Evolutionary conservation across 768 basidiomycete genomes (phyloP), one percentile per base, ranked within the genome.

Genomic region (Coprinopsis marcescibilis): DNA sequence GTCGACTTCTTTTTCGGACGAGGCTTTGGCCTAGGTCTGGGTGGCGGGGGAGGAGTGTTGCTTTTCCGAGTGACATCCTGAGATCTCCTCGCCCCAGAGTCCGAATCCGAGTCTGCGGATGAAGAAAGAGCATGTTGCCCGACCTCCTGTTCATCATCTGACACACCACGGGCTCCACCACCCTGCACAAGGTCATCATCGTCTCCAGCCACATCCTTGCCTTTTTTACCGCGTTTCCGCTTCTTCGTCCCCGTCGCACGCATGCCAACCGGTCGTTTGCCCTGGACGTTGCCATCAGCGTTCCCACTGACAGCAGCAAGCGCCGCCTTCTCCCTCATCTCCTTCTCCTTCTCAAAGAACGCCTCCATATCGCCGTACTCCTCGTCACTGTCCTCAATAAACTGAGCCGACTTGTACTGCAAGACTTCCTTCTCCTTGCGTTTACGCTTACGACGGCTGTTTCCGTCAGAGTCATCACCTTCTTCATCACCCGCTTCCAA

Each of bases 321-420:
- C 27, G 46, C 43, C 11, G 36, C 36, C 60, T 70, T 75, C 58
- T 78, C 77, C 38, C 86, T 73, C 57, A 79, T 62, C 42, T 51
- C 68, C 56, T 75, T 77, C 65, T 95, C 93, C 57, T 73, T 77
- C 63, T 74, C 83, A 48, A 92, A 78, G 73, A 96, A 96, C 4
- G 72, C 78, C 41, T 86, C 83, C 63, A 91, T 84, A 58, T 86
- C 83, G 13, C 77, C 87, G 48, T 80, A 80, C 61, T 90, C 89
- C 46, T 72, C 83, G 56, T 96, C 93, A 52, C 88, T 90, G 65
- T 96, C 92, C 59, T 87, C 82, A 60, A 95, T 92, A 61, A 94
- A 89, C 62, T 89, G 85, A 8, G 89, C 90, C 5, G 85, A 89
- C 63, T 91, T 92, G 72, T 88, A 93, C n/a, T n/a, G n/a, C n/a